These are phyloP conservation scores for Coniochaeta sp. DNA, from an alignment of 2,329 filamentous ascomycete genomes.

Conservation along the genomic window DNA sequence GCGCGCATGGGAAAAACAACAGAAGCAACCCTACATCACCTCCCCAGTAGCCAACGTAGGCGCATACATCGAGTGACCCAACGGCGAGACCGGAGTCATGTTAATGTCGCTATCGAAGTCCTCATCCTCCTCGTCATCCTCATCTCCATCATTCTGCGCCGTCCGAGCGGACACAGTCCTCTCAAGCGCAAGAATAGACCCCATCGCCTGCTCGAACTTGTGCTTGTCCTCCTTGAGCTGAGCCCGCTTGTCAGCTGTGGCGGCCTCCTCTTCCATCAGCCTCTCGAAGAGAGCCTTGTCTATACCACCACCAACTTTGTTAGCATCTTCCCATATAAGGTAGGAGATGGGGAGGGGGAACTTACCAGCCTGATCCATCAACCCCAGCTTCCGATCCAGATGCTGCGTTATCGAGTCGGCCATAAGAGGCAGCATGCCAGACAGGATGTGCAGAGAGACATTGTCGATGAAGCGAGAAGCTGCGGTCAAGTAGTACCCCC, in stretches of 20 bases:
- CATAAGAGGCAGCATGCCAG: slow-evolving; percentile 40
- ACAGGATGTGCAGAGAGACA: slow-evolving; percentile 38
- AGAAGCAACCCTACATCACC: not conserved
- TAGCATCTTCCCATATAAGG: too few relatives aligned
- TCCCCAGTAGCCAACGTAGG: not conserved
- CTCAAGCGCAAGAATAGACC: slow-evolving; percentile 18
- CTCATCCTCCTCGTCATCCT: not conserved
- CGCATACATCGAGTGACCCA: not conserved
- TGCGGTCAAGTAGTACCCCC: slow-evolving; percentile 64
- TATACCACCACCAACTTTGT: slow-evolving; percentile 5
- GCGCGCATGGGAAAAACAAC: not conserved
- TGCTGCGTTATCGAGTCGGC: slow-evolving; percentile 30
- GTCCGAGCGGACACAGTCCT: not conserved
- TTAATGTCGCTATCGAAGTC: not conserved
- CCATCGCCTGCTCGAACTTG: slow-evolving; percentile 17
- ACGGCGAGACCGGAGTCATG: not conserved
- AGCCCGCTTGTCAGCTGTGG: slow-evolving; percentile 11
- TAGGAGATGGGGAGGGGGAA: slow-evolving; percentile 2
- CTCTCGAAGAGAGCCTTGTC: slow-evolving; percentile 10
- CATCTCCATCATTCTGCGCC: not conserved
- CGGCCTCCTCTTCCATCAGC: slow-evolving; percentile 16
- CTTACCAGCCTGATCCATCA: slow-evolving; percentile 24
- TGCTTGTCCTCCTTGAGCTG: slow-evolving; percentile 14
- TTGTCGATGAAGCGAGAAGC: slow-evolving; percentile 57
- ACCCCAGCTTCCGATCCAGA: slow-evolving; percentile 35